phyloP scores from a whole-genome alignment of 305 asterid genomes.

The Solanum aculeatissimum region DNA sequence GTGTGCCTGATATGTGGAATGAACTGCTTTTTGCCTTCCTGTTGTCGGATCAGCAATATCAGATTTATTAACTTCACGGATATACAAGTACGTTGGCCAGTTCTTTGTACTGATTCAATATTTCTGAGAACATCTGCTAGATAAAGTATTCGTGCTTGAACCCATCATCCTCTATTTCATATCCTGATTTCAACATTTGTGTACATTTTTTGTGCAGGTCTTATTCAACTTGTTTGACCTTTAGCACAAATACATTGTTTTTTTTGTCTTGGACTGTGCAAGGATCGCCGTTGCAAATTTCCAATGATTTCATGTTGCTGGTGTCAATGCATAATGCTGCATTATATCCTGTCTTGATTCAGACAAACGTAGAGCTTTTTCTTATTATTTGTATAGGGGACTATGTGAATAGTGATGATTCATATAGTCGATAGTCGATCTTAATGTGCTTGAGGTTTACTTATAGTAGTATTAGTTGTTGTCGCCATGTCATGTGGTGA shows the following conservation, averaged over 20 bases:
- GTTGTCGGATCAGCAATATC: constrained; percentile 16
- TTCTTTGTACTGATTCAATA: neutral
- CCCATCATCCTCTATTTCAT: neutral
- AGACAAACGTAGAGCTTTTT: neutral
- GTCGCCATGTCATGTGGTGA: neutral
- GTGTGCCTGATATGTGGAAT: constrained; percentile 68
- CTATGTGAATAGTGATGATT: neutral
- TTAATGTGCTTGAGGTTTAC: neutral
- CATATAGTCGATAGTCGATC: neutral
- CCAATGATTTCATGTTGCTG: neutral
- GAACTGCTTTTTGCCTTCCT: constrained; percentile 44
- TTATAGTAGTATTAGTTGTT: neutral
- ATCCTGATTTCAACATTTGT: neutral
- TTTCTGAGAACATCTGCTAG: neutral
- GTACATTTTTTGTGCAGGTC: neutral
- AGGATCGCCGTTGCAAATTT: neutral
- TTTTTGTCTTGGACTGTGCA: neutral
- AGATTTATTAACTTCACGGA: neutral
- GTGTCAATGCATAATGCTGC: neutral
- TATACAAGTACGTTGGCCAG: constrained; percentile 9
- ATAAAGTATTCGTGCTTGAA: neutral
- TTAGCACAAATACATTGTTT: neutral
- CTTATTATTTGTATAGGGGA: neutral
- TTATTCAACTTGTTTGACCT: neutral
- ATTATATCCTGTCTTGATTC: neutral